Conservation (phyloP, 768 basidiomycete species). For the Xerocomus spinulosus region DNA sequence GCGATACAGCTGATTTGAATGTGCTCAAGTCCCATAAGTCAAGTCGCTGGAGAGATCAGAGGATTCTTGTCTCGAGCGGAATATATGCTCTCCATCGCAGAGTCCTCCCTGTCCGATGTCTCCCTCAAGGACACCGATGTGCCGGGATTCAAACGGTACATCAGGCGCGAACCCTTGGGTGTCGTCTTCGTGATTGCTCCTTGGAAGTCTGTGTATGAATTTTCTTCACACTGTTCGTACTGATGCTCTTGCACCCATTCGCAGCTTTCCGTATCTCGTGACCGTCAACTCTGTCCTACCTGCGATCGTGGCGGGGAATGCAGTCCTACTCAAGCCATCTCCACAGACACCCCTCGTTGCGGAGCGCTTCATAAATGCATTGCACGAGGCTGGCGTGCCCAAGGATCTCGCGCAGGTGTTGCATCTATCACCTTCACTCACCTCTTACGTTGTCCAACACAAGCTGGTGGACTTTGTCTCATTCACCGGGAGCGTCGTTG, state of each 20-base stretch:
- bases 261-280: constrained; percentile 83
- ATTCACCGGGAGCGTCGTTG: constrained; percentile 86
- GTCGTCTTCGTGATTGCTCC: constrained; percentile 85
- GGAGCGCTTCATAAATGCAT: constrained; percentile 69
- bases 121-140: constrained; percentile 71
- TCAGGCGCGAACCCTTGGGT: constrained; percentile 80
- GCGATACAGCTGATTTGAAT: neutral
- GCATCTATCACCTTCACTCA: constrained; percentile 64
- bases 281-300: constrained; percentile 91
- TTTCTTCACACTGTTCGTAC: neutral
- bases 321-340: constrained; percentile 90
- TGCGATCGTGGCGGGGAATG: constrained; percentile 84
- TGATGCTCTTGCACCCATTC: neutral
- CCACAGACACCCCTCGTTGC: constrained; percentile 92
- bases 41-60: constrained; percentile 71
- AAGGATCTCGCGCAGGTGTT: constrained; percentile 67
- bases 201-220: constrained; percentile 74
- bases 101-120: constrained; percentile 67
- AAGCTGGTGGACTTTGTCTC: constrained; percentile 72
- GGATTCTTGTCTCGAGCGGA: constrained; percentile 78
- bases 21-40: constrained; percentile 64
- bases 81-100: constrained; percentile 84
- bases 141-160: constrained; percentile 79
- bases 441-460: constrained; percentile 58
- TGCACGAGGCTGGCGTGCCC: constrained; percentile 77